A percentile compares a stretch with the other conserved stretches of the same genome.
phyloP scores from a whole-genome alignment of 2,329 filamentous ascomycete genomes.

The Domatiomyces globalis region DNA sequence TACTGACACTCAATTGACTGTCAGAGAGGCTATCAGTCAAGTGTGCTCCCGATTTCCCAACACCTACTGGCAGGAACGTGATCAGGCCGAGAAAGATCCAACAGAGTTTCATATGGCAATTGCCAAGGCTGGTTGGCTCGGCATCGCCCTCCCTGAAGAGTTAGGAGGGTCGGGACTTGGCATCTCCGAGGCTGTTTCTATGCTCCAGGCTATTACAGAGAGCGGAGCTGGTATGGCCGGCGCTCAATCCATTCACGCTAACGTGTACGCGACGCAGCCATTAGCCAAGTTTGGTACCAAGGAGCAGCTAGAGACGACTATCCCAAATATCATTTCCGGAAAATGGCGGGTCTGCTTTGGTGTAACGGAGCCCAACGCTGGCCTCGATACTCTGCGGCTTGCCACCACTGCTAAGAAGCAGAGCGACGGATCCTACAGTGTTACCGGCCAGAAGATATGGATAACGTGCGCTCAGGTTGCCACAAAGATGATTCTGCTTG shows the following conservation, averaged over 20 bases:
- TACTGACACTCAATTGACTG: slow-evolving; percentile 43
- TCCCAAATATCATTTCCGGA: slow-evolving; percentile 59
- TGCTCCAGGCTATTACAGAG: slow-evolving; percentile 71
- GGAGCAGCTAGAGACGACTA: slow-evolving; percentile 47
- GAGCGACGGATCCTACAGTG: slow-evolving; percentile 43
- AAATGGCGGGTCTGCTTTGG: slow-evolving; percentile 64
- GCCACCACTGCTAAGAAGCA: slow-evolving; percentile 49
- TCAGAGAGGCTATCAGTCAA: slow-evolving; percentile 54
- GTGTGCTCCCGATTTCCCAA: slow-evolving; percentile 59
- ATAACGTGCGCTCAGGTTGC: slow-evolving; percentile 76
- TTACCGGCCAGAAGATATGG: slow-evolving; percentile 65
- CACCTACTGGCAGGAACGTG: slow-evolving; percentile 61
- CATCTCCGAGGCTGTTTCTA: slow-evolving; percentile 71
- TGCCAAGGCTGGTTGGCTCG: slow-evolving; percentile 64
- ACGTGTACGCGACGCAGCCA: slow-evolving; percentile 58
- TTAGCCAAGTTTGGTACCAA: slow-evolving; percentile 57
- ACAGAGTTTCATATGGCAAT: slow-evolving; percentile 61
- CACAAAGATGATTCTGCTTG: slow-evolving; percentile 67
- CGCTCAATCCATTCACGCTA: slow-evolving; percentile 48
- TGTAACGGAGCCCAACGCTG: slow-evolving; percentile 68
- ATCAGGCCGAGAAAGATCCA: slow-evolving; percentile 56
- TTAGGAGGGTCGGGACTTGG: slow-evolving; percentile 58
- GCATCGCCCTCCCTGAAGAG: slow-evolving; percentile 61
- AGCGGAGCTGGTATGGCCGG: slow-evolving; percentile 67
- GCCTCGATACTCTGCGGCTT: slow-evolving; percentile 61